Evolutionary conservation across 2,329 filamentous ascomycete genomes (phyloP), one percentile per base, ranked within the genome.

Genomic region (Cyphellophora europaea): DNA sequence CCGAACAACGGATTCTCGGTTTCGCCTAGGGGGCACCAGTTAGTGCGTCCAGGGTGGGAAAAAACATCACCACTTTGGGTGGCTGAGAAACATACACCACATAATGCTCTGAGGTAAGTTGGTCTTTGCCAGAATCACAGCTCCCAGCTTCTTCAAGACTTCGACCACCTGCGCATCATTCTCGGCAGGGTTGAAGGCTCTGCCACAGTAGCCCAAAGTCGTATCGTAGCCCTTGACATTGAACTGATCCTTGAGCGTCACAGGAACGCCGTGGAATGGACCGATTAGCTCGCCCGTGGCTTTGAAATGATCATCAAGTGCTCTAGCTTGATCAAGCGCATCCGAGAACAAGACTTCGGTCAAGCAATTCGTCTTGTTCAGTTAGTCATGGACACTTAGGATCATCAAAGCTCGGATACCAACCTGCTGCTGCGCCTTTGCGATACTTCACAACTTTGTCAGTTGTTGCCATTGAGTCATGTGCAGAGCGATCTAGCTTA

Each of bases 241-340:
- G 53, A 79, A 79, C 11, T 74, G 72, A 33, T 79, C 76, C 49
- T 79, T 79, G 10, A 76, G 46, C 5, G 62, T 67, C 36, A 77
- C 60, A 0, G 71, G 71, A 3, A 76, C 51, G 0, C 70, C 72
- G 50, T 72, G 72, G 8, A 70, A 44, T 13, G 66, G 59, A 3
- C 71, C 69, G 45, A 70, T 60, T 11, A 63, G 45, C 44, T 61
- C 59, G 4, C 60, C 60, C 1, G 53, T 56, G 14, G 47, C 35
- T 28, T 48, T 40, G 25, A 44, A 58, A 25, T 56, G 47, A 2
- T 43, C 35, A 41, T 61, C 58, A 3, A 58, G 44, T 27, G 53
- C 47, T 34, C 47, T 54, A 2, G 58, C 58, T 13, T 53, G 40
- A 5, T 44, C 27, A 31, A 61, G 50, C 5, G 57, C 58, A 19